These are phyloP conservation scores for Sporothrix humicola DNA, from an alignment of 2,329 filamentous ascomycete genomes.

Conservation along the genomic window DNA sequence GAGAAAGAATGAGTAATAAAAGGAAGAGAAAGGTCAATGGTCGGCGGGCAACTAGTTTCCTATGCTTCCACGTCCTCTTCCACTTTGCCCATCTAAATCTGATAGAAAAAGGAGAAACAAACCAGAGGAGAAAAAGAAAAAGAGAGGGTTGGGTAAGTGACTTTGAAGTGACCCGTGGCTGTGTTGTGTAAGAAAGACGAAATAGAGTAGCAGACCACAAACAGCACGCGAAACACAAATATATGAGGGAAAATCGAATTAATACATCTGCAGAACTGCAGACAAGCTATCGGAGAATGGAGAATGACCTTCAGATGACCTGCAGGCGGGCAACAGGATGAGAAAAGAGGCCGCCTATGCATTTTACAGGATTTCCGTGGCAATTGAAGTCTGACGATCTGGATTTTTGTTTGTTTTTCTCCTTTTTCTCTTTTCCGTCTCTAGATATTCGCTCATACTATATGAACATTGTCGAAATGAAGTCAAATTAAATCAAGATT, in stretches of 20 bases:
- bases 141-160: background rate
- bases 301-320: background rate
- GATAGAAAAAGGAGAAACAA: background rate
- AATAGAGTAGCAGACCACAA: background rate
- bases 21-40: background rate
- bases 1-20: conserved; percentile 4
- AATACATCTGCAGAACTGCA: background rate
- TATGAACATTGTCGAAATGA: background rate
- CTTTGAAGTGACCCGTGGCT: background rate
- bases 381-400: background rate
- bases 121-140: background rate
- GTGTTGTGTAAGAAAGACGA: conserved; percentile 23
- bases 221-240: background rate
- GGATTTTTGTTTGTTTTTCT: background rate
- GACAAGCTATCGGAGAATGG: too few relatives aligned
- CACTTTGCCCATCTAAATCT: background rate
- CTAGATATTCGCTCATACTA: background rate
- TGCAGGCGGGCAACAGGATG: background rate
- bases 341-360: conserved; percentile 19
- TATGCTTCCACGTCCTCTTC: too few relatives aligned
- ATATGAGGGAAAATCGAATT: background rate
- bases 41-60: background rate
- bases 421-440: background rate
- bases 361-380: background rate
- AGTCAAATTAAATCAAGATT: background rate